A percentile compares a stretch with the other conserved stretches of the same genome.
Conservation (phyloP, 2,329 filamentous ascomycete genomes). For the Pseudogymnoascus sp. region DNA sequence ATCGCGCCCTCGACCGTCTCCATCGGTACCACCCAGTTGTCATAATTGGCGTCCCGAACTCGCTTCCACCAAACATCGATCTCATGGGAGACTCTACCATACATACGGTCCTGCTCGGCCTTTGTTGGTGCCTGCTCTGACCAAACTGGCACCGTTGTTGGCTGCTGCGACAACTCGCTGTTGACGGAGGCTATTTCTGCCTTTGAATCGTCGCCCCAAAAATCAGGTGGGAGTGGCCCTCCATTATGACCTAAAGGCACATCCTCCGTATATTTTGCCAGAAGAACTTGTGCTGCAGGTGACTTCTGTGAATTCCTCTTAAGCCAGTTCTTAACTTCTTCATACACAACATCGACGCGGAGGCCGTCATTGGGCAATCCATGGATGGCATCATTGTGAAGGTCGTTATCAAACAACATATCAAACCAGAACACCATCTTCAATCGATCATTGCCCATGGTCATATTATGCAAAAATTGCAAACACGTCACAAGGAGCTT, state of each 20-base stretch:
- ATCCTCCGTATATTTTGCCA: slow-evolving; percentile 43
- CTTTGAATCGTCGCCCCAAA: not conserved
- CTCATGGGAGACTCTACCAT: slow-evolving; percentile 54
- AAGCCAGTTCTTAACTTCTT: slow-evolving; percentile 55
- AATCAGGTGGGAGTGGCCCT: slow-evolving; percentile 21
- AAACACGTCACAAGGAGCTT: slow-evolving; percentile 57
- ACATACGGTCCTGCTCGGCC: slow-evolving; percentile 49
- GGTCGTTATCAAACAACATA: slow-evolving; percentile 52
- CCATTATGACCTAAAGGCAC: slow-evolving; percentile 26
- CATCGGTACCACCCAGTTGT: slow-evolving; percentile 50
- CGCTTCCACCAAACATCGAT: slow-evolving; percentile 58
- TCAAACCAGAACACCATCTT: slow-evolving; percentile 64
- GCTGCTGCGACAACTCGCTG: slow-evolving; percentile 1
- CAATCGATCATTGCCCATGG: slow-evolving; percentile 58
- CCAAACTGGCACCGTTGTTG: slow-evolving; percentile 21
- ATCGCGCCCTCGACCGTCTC: slow-evolving; percentile 52
- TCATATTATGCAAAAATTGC: slow-evolving; percentile 62
- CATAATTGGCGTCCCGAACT: slow-evolving; percentile 51
- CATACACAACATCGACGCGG: slow-evolving; percentile 47
- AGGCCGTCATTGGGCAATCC: slow-evolving; percentile 43
- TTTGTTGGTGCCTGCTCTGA: slow-evolving; percentile 31
- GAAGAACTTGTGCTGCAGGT: slow-evolving; percentile 43
- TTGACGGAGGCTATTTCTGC: not conserved
- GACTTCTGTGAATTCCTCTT: slow-evolving; percentile 53
- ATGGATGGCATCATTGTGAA: slow-evolving; percentile 42